Evolutionary conservation across 306 rosid genomes (phyloP).

Genomic region (Vicia faba): DNA sequence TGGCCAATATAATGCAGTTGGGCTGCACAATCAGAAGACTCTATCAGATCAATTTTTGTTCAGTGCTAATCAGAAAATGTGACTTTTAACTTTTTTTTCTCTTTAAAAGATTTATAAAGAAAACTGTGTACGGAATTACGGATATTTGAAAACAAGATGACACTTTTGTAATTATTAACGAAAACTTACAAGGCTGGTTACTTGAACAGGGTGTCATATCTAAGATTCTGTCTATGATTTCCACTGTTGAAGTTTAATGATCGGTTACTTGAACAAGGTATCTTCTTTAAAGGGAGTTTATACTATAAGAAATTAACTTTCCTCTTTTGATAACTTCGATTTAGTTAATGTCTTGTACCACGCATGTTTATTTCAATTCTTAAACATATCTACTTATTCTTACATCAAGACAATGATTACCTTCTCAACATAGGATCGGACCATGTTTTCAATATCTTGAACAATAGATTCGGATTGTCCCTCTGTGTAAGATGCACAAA

Average conservation of each 20-base stretch:
- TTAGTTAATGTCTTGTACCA: slow-evolving; percentile 6
- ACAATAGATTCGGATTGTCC: slow-evolving; percentile 89
- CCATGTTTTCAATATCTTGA: slow-evolving; percentile 98
- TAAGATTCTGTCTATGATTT: slow-evolving; percentile 8
- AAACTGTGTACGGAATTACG: neutral
- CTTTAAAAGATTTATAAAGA: neutral
- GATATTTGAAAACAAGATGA: slow-evolving; percentile 1
- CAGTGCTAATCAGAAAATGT: neutral
- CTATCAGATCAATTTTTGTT: slow-evolving; percentile 33
- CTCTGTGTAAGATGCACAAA: slow-evolving; percentile 61
- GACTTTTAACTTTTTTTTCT: neutral
- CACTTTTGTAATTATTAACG: neutral
- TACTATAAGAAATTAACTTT: slow-evolving; percentile 11
- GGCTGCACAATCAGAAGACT: slow-evolving; percentile 66
- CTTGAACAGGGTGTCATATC: neutral
- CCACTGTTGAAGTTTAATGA: slow-evolving; percentile 1
- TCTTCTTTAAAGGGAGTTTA: slow-evolving; percentile 21
- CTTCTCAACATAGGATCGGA: slow-evolving; percentile 92
- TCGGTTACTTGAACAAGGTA: neutral
- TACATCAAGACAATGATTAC: slow-evolving; percentile 46
- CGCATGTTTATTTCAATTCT: neutral
- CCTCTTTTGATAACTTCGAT: slow-evolving; percentile 1
- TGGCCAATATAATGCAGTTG: slow-evolving; percentile 86
- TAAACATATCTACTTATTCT: neutral
- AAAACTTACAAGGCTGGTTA: neutral